Evolutionary conservation across 768 basidiomycete genomes (phyloP).

Genomic region (Favolaschia claudopus): DNA sequence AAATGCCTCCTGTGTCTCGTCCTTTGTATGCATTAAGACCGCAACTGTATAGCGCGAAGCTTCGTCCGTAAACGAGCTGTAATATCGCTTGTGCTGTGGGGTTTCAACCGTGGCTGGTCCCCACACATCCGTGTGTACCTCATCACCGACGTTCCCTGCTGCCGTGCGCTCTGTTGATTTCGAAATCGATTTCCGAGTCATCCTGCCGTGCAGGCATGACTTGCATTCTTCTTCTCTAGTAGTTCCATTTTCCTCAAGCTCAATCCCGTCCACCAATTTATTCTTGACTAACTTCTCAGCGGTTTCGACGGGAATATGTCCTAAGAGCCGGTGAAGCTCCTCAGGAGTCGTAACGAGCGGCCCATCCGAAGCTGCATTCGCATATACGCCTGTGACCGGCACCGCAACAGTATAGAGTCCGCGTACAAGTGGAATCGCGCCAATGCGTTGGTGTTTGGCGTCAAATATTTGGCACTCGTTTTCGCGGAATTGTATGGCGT

Average conservation of each 20-base stretch:
- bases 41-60: constrained; percentile 30
- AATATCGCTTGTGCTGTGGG: constrained; percentile 32
- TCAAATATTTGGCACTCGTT: too few species aligned
- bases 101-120: constrained; percentile 37
- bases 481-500: too few species aligned
- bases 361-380: too few species aligned
- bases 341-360: too few species aligned
- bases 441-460: too few species aligned
- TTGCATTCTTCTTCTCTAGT: constrained; percentile 31
- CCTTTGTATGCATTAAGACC: constrained; percentile 36
- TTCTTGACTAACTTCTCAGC: constrained; percentile 32
- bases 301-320: too few species aligned
- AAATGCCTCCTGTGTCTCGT: constrained; percentile 31
- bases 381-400: too few species aligned
- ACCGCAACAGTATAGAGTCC: too few species aligned
- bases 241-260: constrained; percentile 26
- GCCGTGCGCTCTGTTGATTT: constrained; percentile 30
- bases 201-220: constrained; percentile 38
- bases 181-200: constrained; percentile 31
- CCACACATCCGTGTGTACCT: constrained; percentile 45
- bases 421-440: too few species aligned
- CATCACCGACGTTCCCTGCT: constrained; percentile 32
- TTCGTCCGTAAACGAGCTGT: constrained; percentile 43
- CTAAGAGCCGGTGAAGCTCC: too few species aligned
- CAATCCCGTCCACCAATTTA: constrained; percentile 32